Conservation (phyloP, 208 protist species). For the Jaenimonas drosophilae region DNA sequence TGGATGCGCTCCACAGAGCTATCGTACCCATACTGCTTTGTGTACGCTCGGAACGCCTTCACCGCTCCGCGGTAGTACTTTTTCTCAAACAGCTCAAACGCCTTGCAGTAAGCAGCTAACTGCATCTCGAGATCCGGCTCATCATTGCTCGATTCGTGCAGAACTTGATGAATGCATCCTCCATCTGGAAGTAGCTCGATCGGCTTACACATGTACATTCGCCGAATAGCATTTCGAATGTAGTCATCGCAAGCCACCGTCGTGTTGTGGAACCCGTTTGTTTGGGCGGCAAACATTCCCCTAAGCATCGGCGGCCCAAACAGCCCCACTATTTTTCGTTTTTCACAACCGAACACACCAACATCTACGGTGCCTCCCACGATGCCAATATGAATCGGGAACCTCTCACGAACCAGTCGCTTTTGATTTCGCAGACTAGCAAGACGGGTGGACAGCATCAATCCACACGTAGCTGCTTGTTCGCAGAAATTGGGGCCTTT, state of each 20-base stretch:
- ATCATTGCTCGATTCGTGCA: background rate
- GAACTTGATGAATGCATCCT: slow-evolving; percentile 4
- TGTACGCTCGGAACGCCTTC: slow-evolving; percentile 12
- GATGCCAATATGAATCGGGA: slow-evolving; percentile 8
- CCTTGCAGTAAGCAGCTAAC: slow-evolving; percentile 7
- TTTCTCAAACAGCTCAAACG: slow-evolving; percentile 16
- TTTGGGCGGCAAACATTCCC: slow-evolving; percentile 10
- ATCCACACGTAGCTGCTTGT: slow-evolving; percentile 4
- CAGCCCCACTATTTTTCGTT: slow-evolving; percentile 4
- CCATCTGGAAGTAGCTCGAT: slow-evolving; percentile 10
- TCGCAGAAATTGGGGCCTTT: slow-evolving; percentile 5
- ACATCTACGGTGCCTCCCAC: slow-evolving; percentile 9
- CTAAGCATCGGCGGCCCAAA: slow-evolving; percentile 10
- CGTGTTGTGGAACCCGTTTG: slow-evolving; percentile 10
- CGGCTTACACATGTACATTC: slow-evolving; percentile 7
- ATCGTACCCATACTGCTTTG: slow-evolving; percentile 19
- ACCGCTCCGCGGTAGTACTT: slow-evolving; percentile 11
- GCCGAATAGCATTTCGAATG: slow-evolving; percentile 6
- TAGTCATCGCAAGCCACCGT: slow-evolving; percentile 11
- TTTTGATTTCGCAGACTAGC: slow-evolving; percentile 4
- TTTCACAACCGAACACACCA: slow-evolving; percentile 13
- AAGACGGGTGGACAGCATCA: slow-evolving; percentile 4
- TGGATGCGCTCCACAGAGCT: slow-evolving; percentile 19
- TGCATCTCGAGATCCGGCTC: slow-evolving; percentile 8
- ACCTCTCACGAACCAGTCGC: background rate